phyloP scores from a whole-genome alignment of 768 basidiomycete genomes.

The Lyophyllum atratum region DNA sequence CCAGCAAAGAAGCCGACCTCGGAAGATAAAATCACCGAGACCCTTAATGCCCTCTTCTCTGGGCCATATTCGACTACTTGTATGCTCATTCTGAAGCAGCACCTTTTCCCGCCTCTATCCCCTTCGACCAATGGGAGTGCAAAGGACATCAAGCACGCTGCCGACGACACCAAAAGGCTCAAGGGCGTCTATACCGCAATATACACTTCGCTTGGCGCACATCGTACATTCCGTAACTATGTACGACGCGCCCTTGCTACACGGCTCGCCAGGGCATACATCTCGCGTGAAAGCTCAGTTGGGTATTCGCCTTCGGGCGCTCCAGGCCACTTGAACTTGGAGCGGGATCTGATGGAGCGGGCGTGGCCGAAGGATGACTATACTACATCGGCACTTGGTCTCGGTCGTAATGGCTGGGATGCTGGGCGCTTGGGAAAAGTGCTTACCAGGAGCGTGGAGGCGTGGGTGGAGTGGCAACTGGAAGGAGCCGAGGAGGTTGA shows the following conservation, averaged over 20 bases:
- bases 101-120: slow-evolving; percentile 52
- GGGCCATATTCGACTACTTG: slow-evolving; percentile 70
- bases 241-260: slow-evolving; percentile 62
- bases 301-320: slow-evolving; percentile 62
- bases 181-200: slow-evolving; percentile 32
- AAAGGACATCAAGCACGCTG: not conserved
- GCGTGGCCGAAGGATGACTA: slow-evolving; percentile 73
- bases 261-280: slow-evolving; percentile 68
- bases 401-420: slow-evolving; percentile 59
- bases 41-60: slow-evolving; percentile 55
- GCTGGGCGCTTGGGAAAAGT: slow-evolving; percentile 56
- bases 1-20: slow-evolving; percentile 34
- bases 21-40: slow-evolving; percentile 61
- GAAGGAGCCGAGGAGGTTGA: slow-evolving; percentile 29
- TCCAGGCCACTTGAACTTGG: slow-evolving; percentile 59
- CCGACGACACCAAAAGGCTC: slow-evolving; percentile 1
- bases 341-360: slow-evolving; percentile 65
- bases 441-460: slow-evolving; percentile 53
- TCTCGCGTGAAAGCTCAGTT: slow-evolving; percentile 51
- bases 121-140: slow-evolving; percentile 11
- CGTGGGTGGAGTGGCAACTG: slow-evolving; percentile 53
- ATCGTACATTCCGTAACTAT: slow-evolving; percentile 61
- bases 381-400: slow-evolving; percentile 26
- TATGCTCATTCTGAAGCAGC: slow-evolving; percentile 59
- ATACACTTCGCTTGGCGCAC: slow-evolving; percentile 56